Evolutionary conservation across 2,329 filamentous ascomycete genomes (phyloP).

Genomic region (Pseudogymnoascus sp.): DNA sequence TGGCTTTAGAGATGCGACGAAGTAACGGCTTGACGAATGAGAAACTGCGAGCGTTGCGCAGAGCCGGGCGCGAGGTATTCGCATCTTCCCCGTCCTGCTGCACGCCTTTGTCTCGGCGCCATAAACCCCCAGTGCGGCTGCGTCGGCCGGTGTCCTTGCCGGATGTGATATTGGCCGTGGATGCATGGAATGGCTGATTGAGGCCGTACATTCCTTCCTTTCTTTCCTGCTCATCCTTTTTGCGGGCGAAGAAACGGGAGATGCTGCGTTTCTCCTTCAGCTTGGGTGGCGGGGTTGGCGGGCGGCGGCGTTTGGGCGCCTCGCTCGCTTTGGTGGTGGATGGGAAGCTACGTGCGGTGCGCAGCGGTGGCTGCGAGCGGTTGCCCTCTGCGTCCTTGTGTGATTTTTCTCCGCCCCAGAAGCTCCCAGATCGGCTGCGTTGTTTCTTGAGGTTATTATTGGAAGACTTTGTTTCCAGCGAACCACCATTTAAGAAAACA

Average conservation of each 20-base stretch:
- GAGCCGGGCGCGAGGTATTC: neutral
- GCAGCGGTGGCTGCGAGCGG: neutral
- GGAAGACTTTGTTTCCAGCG: too few relatives aligned
- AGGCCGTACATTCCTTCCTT: neutral
- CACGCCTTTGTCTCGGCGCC: neutral
- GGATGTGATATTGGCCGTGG: neutral
- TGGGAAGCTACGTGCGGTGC: neutral
- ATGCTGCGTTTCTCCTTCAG: neutral
- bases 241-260: neutral
- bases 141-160: neutral
- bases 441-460: neutral
- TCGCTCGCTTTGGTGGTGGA: neutral
- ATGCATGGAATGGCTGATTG: neutral
- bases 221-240: neutral
- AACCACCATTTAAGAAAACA: too few relatives aligned
- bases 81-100: neutral
- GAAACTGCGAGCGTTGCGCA: neutral
- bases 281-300: neutral
- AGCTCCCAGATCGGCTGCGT: neutral
- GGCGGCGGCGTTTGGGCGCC: neutral
- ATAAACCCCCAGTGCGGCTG: neutral
- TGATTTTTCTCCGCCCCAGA: neutral
- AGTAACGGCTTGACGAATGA: conserved; percentile 20
- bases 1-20: conserved; percentile 21
- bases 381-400: neutral